Percentiles rank a stretch among this genome's conserved stretches.
phyloP scores from a whole-genome alignment of 1,139 yeast species.

The Nakaseomyces delphensis region DNA sequence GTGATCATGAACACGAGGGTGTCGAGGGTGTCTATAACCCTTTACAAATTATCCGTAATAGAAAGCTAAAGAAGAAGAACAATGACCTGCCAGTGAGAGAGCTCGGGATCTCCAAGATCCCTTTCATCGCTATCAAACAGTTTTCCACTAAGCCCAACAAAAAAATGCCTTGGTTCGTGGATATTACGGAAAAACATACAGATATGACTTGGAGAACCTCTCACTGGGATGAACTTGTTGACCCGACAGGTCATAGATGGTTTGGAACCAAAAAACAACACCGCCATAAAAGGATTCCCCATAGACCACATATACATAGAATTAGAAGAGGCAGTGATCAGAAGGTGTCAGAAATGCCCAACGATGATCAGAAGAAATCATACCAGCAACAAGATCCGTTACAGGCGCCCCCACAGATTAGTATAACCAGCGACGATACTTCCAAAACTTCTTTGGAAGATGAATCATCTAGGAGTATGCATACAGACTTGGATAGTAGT shows the following conservation, averaged over 20 bases:
- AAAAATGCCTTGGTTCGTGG: slow-evolving; percentile 52
- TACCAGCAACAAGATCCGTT: background rate
- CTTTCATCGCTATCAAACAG: slow-evolving; percentile 26
- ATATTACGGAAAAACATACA: slow-evolving; percentile 49
- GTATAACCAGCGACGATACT: background rate
- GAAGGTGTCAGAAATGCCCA: background rate
- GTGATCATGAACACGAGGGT: slow-evolving; percentile 24
- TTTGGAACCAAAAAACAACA: slow-evolving; percentile 24
- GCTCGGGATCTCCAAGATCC: slow-evolving; percentile 22
- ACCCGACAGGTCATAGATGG: slow-evolving; percentile 51
- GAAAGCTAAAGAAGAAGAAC: slow-evolving; percentile 45
- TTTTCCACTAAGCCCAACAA: slow-evolving; percentile 23
- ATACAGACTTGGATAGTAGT: background rate
- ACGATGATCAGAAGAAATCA: background rate
- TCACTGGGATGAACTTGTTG: slow-evolving; percentile 55
- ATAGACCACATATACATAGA: slow-evolving; percentile 2
- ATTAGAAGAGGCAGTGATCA: background rate
- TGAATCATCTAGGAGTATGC: background rate
- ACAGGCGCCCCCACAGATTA: slow-evolving; percentile 1
- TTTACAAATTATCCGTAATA: slow-evolving; percentile 64
- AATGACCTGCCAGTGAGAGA: slow-evolving; percentile 28
- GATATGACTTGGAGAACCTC: slow-evolving; percentile 59
- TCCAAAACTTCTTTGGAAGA: background rate
- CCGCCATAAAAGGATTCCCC: background rate
- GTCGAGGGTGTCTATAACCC: slow-evolving; percentile 75